A percentile compares a stretch with the other conserved stretches of the same genome.
phyloP scores from a whole-genome alignment of 2,329 filamentous ascomycete genomes.

The Stylonectria norvegica region DNA sequence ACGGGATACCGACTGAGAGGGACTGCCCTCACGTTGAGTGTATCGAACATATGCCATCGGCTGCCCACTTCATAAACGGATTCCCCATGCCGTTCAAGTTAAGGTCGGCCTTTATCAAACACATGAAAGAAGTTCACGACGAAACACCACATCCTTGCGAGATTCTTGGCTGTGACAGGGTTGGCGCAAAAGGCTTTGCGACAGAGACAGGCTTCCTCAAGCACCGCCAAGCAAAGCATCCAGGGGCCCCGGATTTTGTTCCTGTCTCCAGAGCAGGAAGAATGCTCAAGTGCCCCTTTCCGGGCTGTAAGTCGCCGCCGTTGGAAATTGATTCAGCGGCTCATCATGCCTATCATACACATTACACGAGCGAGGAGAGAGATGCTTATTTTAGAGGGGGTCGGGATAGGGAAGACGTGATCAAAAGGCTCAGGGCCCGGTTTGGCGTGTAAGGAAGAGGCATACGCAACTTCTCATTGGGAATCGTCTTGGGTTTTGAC shows the following conservation, averaged over 20 bases:
- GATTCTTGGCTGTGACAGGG: not conserved
- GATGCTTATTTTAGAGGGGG: no score
- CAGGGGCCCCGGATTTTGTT: not conserved
- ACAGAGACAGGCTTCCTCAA: not conserved
- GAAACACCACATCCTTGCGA: not conserved
- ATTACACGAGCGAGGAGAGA: no score
- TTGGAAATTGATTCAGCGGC: no score
- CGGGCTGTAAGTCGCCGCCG: not conserved
- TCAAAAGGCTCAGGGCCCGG: no score
- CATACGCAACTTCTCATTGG: no score
- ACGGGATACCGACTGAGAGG: no score
- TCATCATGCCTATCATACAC: no score
- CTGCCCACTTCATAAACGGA: no score
- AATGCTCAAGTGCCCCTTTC: not conserved
- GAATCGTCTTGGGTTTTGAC: no score
- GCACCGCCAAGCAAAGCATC: not conserved
- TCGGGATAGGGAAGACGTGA: no score
- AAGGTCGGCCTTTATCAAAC: not conserved
- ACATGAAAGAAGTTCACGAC: not conserved
- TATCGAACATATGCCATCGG: not conserved
- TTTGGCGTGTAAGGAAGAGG: no score
- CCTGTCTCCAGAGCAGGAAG: not conserved
- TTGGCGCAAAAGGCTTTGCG: not conserved
- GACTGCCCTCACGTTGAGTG: no score
- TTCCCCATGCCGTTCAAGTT: not conserved